phyloP scores from a whole-genome alignment of 495 filamentous ascomycete genomes.

The Thozetella sp. region DNA sequence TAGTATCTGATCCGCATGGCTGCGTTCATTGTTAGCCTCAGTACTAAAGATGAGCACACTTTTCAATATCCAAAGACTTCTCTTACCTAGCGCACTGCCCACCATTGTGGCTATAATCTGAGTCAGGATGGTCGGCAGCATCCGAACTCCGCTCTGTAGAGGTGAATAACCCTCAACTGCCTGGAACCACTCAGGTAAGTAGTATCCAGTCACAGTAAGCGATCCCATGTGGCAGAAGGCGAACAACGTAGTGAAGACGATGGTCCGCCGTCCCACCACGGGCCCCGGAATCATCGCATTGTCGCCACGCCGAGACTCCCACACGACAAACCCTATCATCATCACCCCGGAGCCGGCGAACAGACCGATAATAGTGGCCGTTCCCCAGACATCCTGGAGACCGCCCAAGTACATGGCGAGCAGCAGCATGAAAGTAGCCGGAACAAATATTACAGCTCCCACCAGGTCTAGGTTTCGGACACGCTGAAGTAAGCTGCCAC shows the following conservation, averaged over 20 bases:
- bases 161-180: conserved; percentile 46
- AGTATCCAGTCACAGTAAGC: conserved; percentile 40
- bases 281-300: conserved; percentile 48
- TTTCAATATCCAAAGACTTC: no score
- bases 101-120: conserved; percentile 4
- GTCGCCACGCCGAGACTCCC: conserved; percentile 41
- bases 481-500: conserved; percentile 6
- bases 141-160: conserved; percentile 44
- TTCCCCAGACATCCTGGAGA: conserved; percentile 41
- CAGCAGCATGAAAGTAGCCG: conserved; percentile 45
- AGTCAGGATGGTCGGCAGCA: conserved; percentile 42
- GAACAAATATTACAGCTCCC: conserved; percentile 25
- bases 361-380: conserved; percentile 36
- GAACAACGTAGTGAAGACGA: conserved; percentile 11
- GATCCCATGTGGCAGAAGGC: conserved; percentile 18
- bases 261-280: conserved; percentile 7
- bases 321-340: conserved; percentile 37
- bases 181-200: conserved; percentile 68
- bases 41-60: not conserved
- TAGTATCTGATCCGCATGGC: conserved; percentile 11
- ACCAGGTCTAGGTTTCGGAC: conserved; percentile 25
- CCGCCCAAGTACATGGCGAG: conserved; percentile 55
- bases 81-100: conserved; percentile 7
- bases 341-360: conserved; percentile 44
- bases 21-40: conserved; percentile 2